These are phyloP conservation scores for Eimeria brunetti DNA, from an alignment of 169 alveolate species.

Conservation along the genomic window DNA sequence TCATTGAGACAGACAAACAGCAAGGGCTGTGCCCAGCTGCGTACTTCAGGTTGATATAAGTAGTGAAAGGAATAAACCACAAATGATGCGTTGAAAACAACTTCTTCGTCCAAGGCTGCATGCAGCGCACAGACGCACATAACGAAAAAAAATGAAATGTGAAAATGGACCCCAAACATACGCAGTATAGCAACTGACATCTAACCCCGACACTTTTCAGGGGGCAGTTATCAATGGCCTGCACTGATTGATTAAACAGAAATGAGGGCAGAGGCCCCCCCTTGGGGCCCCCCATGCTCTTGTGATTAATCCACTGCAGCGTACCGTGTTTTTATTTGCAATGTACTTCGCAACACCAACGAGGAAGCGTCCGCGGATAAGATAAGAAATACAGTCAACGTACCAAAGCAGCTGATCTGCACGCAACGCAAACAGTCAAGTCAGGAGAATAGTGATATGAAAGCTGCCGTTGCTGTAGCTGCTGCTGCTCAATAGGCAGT, in stretches of 20 bases:
- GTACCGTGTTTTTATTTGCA: conserved; percentile 13
- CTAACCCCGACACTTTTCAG: too few species aligned
- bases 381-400: conserved; percentile 7
- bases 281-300: background rate
- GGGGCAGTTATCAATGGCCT: too few species aligned
- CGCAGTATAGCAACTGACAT: too few species aligned
- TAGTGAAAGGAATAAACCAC: conserved; percentile 39
- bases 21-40: conserved; percentile 60
- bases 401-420: conserved; percentile 62
- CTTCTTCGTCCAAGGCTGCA: conserved; percentile 60
- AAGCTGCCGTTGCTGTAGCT: too few species aligned
- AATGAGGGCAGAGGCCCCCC: background rate
- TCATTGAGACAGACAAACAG: conserved; percentile 30
- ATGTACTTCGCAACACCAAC: conserved; percentile 39
- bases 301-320: background rate
- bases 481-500: background rate
- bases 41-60: conserved; percentile 29
- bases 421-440: background rate
- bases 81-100: conserved; percentile 40
- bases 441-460: background rate
- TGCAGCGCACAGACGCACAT: conserved; percentile 10
- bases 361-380: conserved; percentile 46
- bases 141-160: background rate
- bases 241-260: background rate
- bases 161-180: background rate